Conservation (phyloP, 2,329 filamentous ascomycete species). For the Septoria petroselini region DNA sequence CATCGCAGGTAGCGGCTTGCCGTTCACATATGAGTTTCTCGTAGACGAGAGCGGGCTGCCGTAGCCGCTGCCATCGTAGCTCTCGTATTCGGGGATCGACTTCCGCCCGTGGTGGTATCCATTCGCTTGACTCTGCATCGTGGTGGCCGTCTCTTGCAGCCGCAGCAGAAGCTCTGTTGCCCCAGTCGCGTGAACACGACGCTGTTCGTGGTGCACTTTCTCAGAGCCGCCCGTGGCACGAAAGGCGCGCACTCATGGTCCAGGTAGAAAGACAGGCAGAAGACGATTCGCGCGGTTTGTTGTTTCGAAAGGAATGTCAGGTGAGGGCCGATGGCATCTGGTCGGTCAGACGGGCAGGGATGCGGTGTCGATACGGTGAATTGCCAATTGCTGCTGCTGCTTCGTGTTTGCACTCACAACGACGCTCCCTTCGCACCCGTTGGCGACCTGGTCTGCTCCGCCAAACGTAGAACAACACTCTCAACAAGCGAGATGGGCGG, state of each 20-base stretch:
- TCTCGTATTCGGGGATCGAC: slow-evolving; percentile 29
- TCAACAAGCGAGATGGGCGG: not conserved
- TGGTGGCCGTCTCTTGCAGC: slow-evolving; percentile 8
- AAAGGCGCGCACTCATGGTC: slow-evolving; percentile 9
- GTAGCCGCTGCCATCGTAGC: slow-evolving; percentile 33
- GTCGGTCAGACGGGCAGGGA: slow-evolving; percentile 4
- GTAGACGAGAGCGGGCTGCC: slow-evolving; percentile 20
- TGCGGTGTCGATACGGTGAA: slow-evolving; percentile 2
- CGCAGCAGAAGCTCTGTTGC: not conserved
- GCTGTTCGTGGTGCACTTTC: slow-evolving; percentile 21
- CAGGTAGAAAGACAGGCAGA: not conserved
- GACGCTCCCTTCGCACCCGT: not conserved
- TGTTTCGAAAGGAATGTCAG: slow-evolving; percentile 11
- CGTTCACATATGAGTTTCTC: slow-evolving; percentile 17
- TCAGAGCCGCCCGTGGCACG: slow-evolving; percentile 29
- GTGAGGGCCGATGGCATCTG: not conserved
- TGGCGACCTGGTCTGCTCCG: too few species aligned
- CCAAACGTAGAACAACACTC: not conserved
- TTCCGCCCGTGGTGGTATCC: slow-evolving; percentile 8
- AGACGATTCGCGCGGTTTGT: not conserved
- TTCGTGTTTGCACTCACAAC: not conserved
- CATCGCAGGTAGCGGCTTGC: slow-evolving; percentile 16
- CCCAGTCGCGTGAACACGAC: too few species aligned
- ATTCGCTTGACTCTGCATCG: slow-evolving; percentile 28
- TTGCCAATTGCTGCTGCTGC: slow-evolving; percentile 11